These are phyloP conservation scores for Talaromyces sp. DNA, from an alignment of 2,329 filamentous ascomycete species.

Conservation along the genomic window DNA sequence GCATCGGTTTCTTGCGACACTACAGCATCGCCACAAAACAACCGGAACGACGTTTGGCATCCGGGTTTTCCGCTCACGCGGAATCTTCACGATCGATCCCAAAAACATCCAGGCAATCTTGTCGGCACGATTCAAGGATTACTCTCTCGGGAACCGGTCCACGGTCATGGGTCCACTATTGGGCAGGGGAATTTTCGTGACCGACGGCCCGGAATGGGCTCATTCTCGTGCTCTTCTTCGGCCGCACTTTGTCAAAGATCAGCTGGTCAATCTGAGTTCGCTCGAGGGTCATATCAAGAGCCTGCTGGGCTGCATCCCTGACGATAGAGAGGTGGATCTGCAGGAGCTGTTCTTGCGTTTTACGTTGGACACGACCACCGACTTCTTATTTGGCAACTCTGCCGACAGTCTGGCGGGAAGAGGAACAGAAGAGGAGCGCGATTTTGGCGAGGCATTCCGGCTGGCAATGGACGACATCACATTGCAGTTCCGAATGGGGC, in stretches of 20 bases:
- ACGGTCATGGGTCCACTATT: constrained; percentile 37
- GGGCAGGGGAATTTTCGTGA: constrained; percentile 47
- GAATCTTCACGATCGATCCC: constrained; percentile 29
- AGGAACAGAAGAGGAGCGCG: no score
- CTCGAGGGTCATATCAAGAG: constrained; percentile 58
- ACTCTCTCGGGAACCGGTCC: constrained; percentile 42
- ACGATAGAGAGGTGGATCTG: constrained; percentile 53
- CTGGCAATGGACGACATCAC: no score
- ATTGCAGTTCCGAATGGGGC: no score
- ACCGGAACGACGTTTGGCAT: no score
- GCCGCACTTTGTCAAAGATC: constrained; percentile 75
- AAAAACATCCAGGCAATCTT: constrained; percentile 78
- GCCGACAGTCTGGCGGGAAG: no score
- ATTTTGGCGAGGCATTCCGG: no score
- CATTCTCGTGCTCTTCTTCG: constrained; percentile 71
- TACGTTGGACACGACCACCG: constrained; percentile 64
- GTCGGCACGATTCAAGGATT: constrained; percentile 77
- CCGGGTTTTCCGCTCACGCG: no score
- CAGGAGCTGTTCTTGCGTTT: constrained; percentile 61
- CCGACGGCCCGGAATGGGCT: constrained; percentile 45
- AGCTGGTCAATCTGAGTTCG: constrained; percentile 51
- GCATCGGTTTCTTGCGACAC: no score
- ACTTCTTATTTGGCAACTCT: constrained; percentile 59
- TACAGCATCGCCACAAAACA: no score
- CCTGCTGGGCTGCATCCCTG: constrained; percentile 55